Percentiles rank a stretch among this genome's conserved stretches.
Evolutionary conservation across 2,329 filamentous ascomycete species (phyloP).

Genomic region (Spiromastix sp.): DNA sequence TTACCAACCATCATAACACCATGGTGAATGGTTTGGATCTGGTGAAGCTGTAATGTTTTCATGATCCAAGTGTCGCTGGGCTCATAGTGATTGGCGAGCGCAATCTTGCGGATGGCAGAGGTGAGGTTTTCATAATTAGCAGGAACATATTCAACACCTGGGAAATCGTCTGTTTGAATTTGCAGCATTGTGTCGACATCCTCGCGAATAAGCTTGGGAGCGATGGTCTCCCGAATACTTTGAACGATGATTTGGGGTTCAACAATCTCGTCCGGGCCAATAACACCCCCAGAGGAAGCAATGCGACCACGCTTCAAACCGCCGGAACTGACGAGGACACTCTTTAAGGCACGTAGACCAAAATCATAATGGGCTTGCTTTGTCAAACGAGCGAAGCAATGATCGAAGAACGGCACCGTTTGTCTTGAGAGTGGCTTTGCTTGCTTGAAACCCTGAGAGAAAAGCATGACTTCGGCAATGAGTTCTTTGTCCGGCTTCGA

Average conservation of each 20-base stretch:
- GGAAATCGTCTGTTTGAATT: slow-evolving; percentile 81
- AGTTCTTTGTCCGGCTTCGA: slow-evolving; percentile 99
- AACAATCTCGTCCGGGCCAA: slow-evolving; percentile 60
- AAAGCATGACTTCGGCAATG: slow-evolving; percentile 99
- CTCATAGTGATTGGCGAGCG: slow-evolving; percentile 74
- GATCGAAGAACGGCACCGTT: slow-evolving; percentile 96
- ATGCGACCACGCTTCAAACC: slow-evolving; percentile 83
- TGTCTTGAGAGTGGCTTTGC: slow-evolving; percentile 90
- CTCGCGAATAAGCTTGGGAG: slow-evolving; percentile 85
- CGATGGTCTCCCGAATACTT: slow-evolving; percentile 95
- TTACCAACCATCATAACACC: slow-evolving; percentile 99
- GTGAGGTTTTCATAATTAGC: slow-evolving; percentile 74
- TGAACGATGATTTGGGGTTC: slow-evolving; percentile 98
- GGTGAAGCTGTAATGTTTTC: slow-evolving; percentile 91
- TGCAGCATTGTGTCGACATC: slow-evolving; percentile 81
- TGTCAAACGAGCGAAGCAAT: slow-evolving; percentile 68
- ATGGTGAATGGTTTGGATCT: slow-evolving; percentile 96
- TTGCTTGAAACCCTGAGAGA: slow-evolving; percentile 97
- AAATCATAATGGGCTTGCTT: slow-evolving; percentile 99
- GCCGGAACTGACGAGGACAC: slow-evolving; percentile 94
- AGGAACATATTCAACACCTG: slow-evolving; percentile 83
- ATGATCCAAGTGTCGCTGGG: slow-evolving; percentile 95
- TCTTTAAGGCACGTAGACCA: slow-evolving; percentile 92
- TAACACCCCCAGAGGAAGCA: slow-evolving; percentile 43
- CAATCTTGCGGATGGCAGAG: slow-evolving; percentile 69